A percentile compares a stretch with the other conserved stretches of the same genome.
These are phyloP conservation scores for Solanum pennellii DNA, from an alignment of 257 asterid genomes.

Conservation along the genomic window DNA sequence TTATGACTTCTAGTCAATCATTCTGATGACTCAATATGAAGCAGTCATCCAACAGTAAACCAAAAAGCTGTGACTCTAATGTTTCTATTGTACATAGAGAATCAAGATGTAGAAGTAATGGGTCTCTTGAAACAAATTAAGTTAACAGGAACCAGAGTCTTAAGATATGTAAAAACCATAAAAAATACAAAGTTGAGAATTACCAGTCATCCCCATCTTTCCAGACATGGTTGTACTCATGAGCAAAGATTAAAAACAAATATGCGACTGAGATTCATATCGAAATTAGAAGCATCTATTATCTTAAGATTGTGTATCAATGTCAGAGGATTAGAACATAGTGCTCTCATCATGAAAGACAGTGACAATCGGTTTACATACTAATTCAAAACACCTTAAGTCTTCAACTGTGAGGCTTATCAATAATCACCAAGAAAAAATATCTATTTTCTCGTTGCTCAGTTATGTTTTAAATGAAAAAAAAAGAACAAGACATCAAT, in stretches of 20 bases:
- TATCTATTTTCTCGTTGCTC: not conserved
- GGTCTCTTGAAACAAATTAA: too few relatives aligned
- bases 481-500: not conserved
- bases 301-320: too few relatives aligned
- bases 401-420: not conserved
- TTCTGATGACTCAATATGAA: not conserved
- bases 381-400: not conserved
- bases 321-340: too few relatives aligned
- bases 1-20: not conserved
- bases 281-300: not conserved
- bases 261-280: not conserved
- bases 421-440: not conserved
- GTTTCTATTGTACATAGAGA: too few relatives aligned
- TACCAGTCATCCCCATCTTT: slow-evolving; percentile 96
- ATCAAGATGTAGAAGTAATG: too few relatives aligned
- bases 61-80: not conserved
- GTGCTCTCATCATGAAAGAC: not conserved
- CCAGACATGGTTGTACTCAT: slow-evolving; percentile 88
- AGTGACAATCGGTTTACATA: not conserved
- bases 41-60: too few relatives aligned
- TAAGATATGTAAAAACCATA: not conserved
- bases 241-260: slow-evolving; percentile 7
- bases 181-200: slow-evolving; percentile 1
- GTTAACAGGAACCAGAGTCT: too few relatives aligned
- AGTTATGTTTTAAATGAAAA: not conserved